Evolutionary conservation across 345 rosid species (phyloP).

Genomic region (Linum tenue): DNA sequence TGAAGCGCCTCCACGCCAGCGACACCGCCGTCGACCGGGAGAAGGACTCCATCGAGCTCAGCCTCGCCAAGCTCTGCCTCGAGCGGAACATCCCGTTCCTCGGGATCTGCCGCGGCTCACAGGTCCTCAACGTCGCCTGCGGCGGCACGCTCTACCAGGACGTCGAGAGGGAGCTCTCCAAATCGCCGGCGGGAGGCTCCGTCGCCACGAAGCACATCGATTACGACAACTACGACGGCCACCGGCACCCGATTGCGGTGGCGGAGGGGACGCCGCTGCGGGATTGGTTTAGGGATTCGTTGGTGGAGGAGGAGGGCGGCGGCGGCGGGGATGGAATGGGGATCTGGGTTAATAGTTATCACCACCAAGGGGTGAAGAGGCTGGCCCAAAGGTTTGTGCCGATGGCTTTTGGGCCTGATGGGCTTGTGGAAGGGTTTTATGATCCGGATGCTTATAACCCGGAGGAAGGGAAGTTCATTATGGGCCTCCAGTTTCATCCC

Average conservation of each 20-base stretch:
- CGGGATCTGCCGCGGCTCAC: conserved; percentile 83
- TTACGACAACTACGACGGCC: conserved; percentile 70
- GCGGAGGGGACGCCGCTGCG: conserved; percentile 54
- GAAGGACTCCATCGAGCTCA: conserved; percentile 69
- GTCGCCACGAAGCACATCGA: conserved; percentile 41
- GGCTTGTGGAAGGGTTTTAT: conserved; percentile 79
- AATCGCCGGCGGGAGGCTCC: conserved; percentile 11
- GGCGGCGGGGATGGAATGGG: conserved; percentile 30
- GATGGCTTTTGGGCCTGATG: conserved; percentile 79
- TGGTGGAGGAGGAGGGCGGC: conserved; percentile 24
- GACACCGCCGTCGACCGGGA: conserved; percentile 68
- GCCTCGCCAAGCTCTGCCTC: conserved; percentile 69
- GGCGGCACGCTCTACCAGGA: conserved; percentile 82
- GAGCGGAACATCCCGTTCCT: conserved; percentile 73
- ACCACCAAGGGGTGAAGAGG: conserved; percentile 81
- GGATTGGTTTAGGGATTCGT: conserved; percentile 56
- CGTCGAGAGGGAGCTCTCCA: conserved; percentile 46
- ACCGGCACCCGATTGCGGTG: conserved; percentile 51
- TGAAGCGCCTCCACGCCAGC: conserved; percentile 51
- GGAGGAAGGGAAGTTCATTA: conserved; percentile 63
- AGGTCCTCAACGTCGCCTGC: conserved; percentile 73
- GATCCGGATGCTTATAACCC: conserved; percentile 71
- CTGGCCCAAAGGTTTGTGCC: conserved; percentile 63
- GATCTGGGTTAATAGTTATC: conserved; percentile 75
- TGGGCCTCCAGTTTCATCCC: conserved; percentile 90